Evolutionary conservation across 2,329 filamentous ascomycete genomes (phyloP), one percentile per base, ranked within the genome.

Genomic region (Stagonosporopsis cucurbitacearum): DNA sequence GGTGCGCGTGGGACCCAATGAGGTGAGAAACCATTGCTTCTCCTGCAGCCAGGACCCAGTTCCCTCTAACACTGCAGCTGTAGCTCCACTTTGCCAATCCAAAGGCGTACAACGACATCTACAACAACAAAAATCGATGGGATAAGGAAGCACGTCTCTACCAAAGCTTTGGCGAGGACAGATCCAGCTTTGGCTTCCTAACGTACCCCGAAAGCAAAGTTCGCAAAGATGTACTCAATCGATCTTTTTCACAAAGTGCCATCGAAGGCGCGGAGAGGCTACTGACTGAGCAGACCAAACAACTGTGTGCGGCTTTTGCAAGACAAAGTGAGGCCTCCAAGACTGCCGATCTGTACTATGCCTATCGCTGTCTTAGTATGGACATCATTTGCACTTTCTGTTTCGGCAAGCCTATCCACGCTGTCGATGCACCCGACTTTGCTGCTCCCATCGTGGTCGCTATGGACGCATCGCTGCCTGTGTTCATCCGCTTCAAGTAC

Each of bases 41-140:
- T 6, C 11, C 3, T 22, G 8, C 22, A 11, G 6, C 8, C 37
- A 26, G 33, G 51, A 39, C 58, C 9, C 25, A 5, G 25, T 26
- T 57, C 30, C 61, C 36, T 13, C 28, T 23, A 36, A 36, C 15
- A 17, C 33, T 43, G 11, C n/a, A 15, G 73, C 45, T 22, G 9
- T 51, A 79, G 75, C 73, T 80, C 28, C 77, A 80, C 56, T 80
- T 80, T 64, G 72, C 71, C 9, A 68, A 74, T 17, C 78, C 79
- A 1, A 45, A 71, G 8, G 77, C 74, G 22, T 80, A 79, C 59
- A 66, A 77, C 57, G 76, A 77, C 33, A 80, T 80, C 33, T 80
- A 80, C 64, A 77, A 74, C 59, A 68, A 68, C 45, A 70, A 67
- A 36, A 75, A 76, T 41, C 68, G 71, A 15, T 79, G 77, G 77